Conservation (phyloP, 2,329 filamentous ascomycete species). For the Calonectria pteridis region DNA sequence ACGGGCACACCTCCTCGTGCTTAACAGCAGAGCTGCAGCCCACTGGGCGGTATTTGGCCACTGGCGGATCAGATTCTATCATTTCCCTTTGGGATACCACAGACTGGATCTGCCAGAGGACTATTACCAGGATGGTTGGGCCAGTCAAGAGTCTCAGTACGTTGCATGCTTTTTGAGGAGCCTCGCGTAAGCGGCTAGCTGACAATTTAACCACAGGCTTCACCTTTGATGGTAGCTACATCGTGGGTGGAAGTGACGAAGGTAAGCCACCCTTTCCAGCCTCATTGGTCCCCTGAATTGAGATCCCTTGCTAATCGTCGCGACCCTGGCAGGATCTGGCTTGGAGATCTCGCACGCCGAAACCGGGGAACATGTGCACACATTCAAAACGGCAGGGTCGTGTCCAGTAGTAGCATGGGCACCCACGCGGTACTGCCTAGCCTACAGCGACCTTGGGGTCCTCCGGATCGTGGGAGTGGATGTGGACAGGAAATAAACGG, state of each 20-base stretch:
- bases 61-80: conserved; percentile 80
- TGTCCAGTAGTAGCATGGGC: conserved; percentile 81
- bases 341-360: conserved; percentile 80
- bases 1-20: conserved; percentile 80
- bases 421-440: conserved; percentile 79
- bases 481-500: conserved; percentile 53
- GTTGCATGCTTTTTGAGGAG: conserved; percentile 41
- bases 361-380: conserved; percentile 79
- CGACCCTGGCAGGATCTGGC: conserved; percentile 61
- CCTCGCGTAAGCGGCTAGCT: conserved; percentile 17
- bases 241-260: conserved; percentile 81
- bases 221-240: conserved; percentile 81
- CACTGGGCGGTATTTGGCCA: conserved; percentile 77
- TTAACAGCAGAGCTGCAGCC: conserved; percentile 78
- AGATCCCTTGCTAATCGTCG: neutral
- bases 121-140: conserved; percentile 76
- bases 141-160: conserved; percentile 77
- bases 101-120: conserved; percentile 81
- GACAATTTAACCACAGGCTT: conserved; percentile 67
- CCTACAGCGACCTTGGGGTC: conserved; percentile 77
- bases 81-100: conserved; percentile 83
- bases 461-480: conserved; percentile 77
- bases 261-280: conserved; percentile 55
- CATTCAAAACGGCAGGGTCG: conserved; percentile 74
- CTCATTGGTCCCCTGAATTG: neutral